Conservation (phyloP, 2,329 filamentous ascomycete genomes). For the Talaromyces sp. region DNA sequence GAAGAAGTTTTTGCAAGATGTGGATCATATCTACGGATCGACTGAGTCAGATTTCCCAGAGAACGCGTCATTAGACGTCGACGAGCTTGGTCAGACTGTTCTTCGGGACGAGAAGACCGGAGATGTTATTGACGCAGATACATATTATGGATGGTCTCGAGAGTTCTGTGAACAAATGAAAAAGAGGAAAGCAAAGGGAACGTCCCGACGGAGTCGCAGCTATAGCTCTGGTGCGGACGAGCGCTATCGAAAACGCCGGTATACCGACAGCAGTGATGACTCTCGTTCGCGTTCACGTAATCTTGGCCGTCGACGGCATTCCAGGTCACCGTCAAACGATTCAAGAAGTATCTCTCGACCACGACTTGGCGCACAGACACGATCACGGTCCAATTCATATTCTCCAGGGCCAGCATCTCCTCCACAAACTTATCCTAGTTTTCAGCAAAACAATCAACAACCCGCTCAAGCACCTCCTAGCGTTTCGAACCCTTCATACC, state of each 20-base stretch:
- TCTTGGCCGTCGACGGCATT: slow-evolving; percentile 19
- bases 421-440: slow-evolving; percentile 17
- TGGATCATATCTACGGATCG: slow-evolving; percentile 62
- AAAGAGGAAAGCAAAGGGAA: slow-evolving; percentile 28
- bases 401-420: slow-evolving; percentile 26
- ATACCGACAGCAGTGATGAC: slow-evolving; percentile 33
- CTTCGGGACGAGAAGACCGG: slow-evolving; percentile 62
- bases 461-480: slow-evolving; percentile 14
- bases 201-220: slow-evolving; percentile 37
- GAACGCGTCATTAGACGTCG: slow-evolving; percentile 57
- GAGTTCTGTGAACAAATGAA: slow-evolving; percentile 79
- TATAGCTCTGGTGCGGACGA: slow-evolving; percentile 31
- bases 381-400: slow-evolving; percentile 29
- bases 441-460: slow-evolving; percentile 13
- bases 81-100: slow-evolving; percentile 67
- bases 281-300: slow-evolving; percentile 26
- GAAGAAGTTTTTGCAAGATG: slow-evolving; percentile 64
- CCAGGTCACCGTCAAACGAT: slow-evolving; percentile 26
- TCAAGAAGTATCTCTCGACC: slow-evolving; percentile 14
- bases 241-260: slow-evolving; percentile 33
- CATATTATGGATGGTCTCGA: slow-evolving; percentile 84
- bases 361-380: slow-evolving; percentile 16
- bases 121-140: slow-evolving; percentile 60
- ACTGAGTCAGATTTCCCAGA: slow-evolving; percentile 45
- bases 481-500: slow-evolving; percentile 11